Conservation (phyloP, 192 early-diverging fungal genomes). For the Gigaspora rosea region DNA sequence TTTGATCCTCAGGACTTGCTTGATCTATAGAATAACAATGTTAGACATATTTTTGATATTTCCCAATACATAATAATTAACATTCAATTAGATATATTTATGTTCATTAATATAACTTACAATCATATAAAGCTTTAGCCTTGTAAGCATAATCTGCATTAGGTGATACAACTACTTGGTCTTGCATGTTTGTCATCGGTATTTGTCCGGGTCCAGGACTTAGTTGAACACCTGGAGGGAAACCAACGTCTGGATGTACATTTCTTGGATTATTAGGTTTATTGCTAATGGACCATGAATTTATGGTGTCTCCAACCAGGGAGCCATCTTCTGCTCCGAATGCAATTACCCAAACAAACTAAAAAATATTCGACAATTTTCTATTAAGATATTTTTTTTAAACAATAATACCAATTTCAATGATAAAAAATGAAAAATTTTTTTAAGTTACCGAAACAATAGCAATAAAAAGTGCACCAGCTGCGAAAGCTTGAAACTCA, state of each 20-base stretch:
- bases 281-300: slow-evolving; percentile 33
- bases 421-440: neutral
- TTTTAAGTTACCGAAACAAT: slow-evolving; percentile 37
- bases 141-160: slow-evolving; percentile 57
- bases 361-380: neutral
- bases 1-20: slow-evolving; percentile 88
- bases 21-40: slow-evolving; percentile 55
- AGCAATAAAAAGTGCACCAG: slow-evolving; percentile 44
- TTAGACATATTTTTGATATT: neutral
- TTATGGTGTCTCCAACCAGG: slow-evolving; percentile 38
- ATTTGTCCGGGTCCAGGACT: slow-evolving; percentile 24
- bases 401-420: slow-evolving; percentile 6
- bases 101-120: slow-evolving; percentile 33
- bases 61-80: neutral
- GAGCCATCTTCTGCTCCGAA: slow-evolving; percentile 68
- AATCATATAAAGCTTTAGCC: slow-evolving; percentile 72
- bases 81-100: neutral
- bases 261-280: neutral
- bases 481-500: slow-evolving; percentile 32
- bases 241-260: slow-evolving; percentile 30
- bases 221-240: slow-evolving; percentile 42
- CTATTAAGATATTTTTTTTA: neutral
- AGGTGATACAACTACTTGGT: slow-evolving; percentile 47
- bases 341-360: slow-evolving; percentile 69
- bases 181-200: slow-evolving; percentile 26